These are phyloP conservation scores for Lachnellula subtilissima DNA, from an alignment of 2,329 filamentous ascomycete species.

Conservation along the genomic window DNA sequence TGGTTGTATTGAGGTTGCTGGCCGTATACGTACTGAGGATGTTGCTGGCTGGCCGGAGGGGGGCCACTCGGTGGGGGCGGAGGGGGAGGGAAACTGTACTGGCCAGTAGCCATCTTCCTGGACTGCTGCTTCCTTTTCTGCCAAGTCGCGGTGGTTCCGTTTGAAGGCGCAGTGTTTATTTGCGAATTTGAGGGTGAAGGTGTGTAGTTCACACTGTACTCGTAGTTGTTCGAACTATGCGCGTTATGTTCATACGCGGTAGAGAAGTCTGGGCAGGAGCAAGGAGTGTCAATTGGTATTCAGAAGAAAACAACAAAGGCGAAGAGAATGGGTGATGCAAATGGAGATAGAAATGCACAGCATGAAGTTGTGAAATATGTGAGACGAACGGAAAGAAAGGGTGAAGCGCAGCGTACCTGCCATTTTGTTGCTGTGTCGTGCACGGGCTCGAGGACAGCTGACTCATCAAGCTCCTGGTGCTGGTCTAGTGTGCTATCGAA, in stretches of 20 bases:
- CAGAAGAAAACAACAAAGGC: conserved; percentile 3
- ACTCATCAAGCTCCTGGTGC: neutral
- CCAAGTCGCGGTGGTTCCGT: neutral
- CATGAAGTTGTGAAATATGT: conserved; percentile 2
- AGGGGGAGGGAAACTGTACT: conserved; percentile 33
- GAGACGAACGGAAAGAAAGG: neutral
- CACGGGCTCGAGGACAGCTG: neutral
- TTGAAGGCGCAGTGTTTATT: neutral
- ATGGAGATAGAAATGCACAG: conserved; percentile 6
- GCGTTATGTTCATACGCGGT: neutral
- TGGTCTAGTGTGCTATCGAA: neutral
- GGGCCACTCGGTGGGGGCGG: conserved; percentile 31
- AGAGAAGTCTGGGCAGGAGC: conserved; percentile 6
- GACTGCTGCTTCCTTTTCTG: neutral
- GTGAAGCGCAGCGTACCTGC: neutral
- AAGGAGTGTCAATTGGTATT: conserved; percentile 16
- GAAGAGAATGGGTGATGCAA: conserved; percentile 3
- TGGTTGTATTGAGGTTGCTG: conserved; percentile 21
- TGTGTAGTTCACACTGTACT: neutral
- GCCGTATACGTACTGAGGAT: conserved; percentile 9
- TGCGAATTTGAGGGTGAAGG: neutral
- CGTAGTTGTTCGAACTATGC: neutral
- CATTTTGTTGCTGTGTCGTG: neutral
- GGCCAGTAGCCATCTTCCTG: conserved; percentile 26
- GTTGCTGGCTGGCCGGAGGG: conserved; percentile 24